Conservation (phyloP, 1,139 yeast species). For the Geotrichum citri-aurantii region DNA sequence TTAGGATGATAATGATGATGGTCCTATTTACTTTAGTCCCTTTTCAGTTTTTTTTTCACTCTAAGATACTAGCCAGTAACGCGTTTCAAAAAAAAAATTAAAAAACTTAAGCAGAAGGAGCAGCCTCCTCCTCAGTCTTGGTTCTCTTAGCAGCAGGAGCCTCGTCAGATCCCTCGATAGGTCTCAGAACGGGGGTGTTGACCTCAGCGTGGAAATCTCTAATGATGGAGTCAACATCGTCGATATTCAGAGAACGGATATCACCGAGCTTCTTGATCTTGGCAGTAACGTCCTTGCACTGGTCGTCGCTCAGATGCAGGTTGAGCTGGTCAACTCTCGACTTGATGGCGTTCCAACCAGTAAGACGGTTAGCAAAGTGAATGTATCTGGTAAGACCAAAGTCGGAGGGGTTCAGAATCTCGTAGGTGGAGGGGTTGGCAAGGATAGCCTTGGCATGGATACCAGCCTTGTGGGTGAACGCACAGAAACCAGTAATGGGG, state of each 20-base stretch:
- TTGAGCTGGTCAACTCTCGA: conserved; percentile 96
- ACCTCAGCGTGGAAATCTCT: conserved; percentile 83
- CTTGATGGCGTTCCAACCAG: conserved; percentile 99
- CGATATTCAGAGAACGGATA: conserved; percentile 88
- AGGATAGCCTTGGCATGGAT: conserved; percentile 97
- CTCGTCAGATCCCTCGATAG: conserved; percentile 22
- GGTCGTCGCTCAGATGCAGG: conserved; percentile 82
- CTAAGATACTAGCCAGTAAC: neutral
- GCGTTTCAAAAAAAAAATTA: too few relatives aligned
- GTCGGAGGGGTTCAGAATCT: conserved; percentile 89
- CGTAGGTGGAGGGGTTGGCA: conserved; percentile 97
- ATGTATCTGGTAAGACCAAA: conserved; percentile 93
- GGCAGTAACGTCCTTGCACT: conserved; percentile 87
- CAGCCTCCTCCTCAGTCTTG: conserved; percentile 12
- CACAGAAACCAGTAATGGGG: conserved; percentile 99
- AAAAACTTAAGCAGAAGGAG: neutral
- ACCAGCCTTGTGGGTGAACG: conserved; percentile 99
- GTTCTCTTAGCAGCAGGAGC: conserved; percentile 23
- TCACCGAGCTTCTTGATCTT: conserved; percentile 94
- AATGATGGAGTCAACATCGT: conserved; percentile 95
- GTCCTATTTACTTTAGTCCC: neutral
- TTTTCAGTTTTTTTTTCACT: too few relatives aligned
- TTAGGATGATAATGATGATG: neutral
- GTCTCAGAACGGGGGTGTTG: conserved; percentile 37
- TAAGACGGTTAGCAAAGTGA: conserved; percentile 94